A percentile compares a stretch with the other conserved stretches of the same genome.
phyloP scores from a whole-genome alignment of 2,329 filamentous ascomycete genomes.

The Cladophialophora psammophila region DNA sequence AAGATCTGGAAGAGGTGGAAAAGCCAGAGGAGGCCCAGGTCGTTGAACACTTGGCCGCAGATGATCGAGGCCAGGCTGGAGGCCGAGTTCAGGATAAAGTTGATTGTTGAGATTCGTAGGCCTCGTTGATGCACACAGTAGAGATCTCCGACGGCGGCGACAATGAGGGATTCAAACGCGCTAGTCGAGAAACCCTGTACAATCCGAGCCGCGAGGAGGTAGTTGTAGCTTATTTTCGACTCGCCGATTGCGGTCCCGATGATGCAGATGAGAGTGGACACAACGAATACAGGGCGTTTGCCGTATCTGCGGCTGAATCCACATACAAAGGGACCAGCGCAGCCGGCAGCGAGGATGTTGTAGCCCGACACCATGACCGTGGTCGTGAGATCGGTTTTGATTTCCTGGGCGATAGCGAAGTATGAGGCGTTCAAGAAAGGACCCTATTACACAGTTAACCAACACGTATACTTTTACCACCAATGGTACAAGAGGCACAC shows the following conservation, averaged over 20 bases:
- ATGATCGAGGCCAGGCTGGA: slow-evolving; percentile 47
- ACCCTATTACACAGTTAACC: slow-evolving; percentile 5
- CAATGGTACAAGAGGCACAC: slow-evolving; percentile 1
- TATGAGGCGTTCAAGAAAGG: slow-evolving; percentile 23
- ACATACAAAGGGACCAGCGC: slow-evolving; percentile 25
- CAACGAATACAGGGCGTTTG: slow-evolving; percentile 39
- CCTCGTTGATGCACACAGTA: slow-evolving; percentile 43
- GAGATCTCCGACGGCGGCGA: slow-evolving; percentile 55
- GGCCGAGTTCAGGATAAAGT: slow-evolving; percentile 23
- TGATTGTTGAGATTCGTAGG: slow-evolving; percentile 27
- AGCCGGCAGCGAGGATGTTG: slow-evolving; percentile 28
- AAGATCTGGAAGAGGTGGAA: slow-evolving; percentile 41
- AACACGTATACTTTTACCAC: background rate
- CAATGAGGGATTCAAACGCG: slow-evolving; percentile 58
- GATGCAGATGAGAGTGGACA: slow-evolving; percentile 43
- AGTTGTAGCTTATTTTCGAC: slow-evolving; percentile 52
- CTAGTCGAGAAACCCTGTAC: slow-evolving; percentile 57
- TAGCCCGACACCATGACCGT: slow-evolving; percentile 28
- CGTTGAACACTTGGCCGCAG: slow-evolving; percentile 31
- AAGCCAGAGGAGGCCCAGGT: slow-evolving; percentile 33
- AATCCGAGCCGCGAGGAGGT: slow-evolving; percentile 58
- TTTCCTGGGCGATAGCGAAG: slow-evolving; percentile 17
- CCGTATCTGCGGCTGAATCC: slow-evolving; percentile 56
- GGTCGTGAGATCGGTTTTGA: slow-evolving; percentile 29
- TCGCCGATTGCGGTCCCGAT: slow-evolving; percentile 54